Evolutionary conservation across 305 asterid species (phyloP).

Genomic region (Solanum aculeatissimum): DNA sequence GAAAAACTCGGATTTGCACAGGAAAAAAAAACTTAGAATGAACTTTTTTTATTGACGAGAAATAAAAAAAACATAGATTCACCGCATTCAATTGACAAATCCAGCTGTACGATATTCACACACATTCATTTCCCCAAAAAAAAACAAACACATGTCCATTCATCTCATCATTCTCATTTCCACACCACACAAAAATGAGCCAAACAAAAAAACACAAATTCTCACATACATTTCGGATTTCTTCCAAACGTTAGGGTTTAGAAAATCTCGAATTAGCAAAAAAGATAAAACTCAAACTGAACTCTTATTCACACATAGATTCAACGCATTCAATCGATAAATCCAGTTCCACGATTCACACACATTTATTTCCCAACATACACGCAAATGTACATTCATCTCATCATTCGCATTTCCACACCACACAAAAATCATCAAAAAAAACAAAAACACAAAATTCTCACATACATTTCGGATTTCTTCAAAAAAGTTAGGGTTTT

Average conservation of each 20-base stretch:
- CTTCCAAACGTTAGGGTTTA: not conserved
- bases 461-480: not conserved
- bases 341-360: not conserved
- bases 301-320: not conserved
- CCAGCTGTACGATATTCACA: not conserved
- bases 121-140: not conserved
- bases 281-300: too few relatives aligned
- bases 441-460: not conserved
- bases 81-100: not conserved
- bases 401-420: not conserved
- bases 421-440: not conserved
- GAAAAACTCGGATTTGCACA: not conserved
- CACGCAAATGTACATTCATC: not conserved
- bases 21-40: not conserved
- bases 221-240: not conserved
- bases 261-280: too few relatives aligned
- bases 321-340: not conserved
- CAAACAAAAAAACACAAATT: not conserved
- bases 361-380: not conserved
- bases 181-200: too few relatives aligned
- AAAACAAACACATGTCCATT: not conserved
- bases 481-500: not conserved
- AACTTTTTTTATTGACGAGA: not conserved
- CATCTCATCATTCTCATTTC: not conserved
- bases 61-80: not conserved